phyloP scores from a whole-genome alignment of 345 rosid species.

The Cochlearia excelsa region DNA sequence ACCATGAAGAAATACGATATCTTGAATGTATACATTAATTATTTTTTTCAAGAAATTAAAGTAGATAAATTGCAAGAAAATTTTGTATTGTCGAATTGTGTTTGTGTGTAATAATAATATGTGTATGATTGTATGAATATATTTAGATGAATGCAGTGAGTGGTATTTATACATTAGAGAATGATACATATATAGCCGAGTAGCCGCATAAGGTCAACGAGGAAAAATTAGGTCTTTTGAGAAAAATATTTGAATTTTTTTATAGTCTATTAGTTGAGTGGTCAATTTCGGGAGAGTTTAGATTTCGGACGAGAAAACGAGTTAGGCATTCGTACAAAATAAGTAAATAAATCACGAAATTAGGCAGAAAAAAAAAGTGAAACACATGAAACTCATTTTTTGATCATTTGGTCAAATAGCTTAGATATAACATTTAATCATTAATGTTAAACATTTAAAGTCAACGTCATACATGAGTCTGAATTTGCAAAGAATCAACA shows the following conservation, averaged over 20 bases:
- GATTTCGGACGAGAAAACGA: constrained; percentile 17
- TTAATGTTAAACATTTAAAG: no score
- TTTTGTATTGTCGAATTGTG: neutral
- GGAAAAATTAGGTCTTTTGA: constrained; percentile 19
- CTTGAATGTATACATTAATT: constrained; percentile 33
- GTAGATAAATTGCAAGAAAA: constrained; percentile 2
- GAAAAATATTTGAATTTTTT: constrained; percentile 26
- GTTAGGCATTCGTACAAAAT: constrained; percentile 34
- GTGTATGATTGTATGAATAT: constrained; percentile 10
- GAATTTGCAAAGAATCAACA: no score
- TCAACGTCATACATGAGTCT: no score
- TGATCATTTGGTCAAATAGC: neutral
- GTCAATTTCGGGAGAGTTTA: constrained; percentile 31
- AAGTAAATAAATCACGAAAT: constrained; percentile 7
- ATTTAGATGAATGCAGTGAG: constrained; percentile 10
- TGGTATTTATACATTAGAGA: constrained; percentile 30
- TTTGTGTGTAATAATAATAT: neutral
- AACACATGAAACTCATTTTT: constrained; percentile 10
- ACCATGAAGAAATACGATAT: constrained; percentile 29
- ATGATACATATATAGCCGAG: neutral
- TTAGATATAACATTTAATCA: neutral
- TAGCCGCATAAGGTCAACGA: constrained; percentile 11
- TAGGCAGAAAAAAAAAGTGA: constrained; percentile 26
- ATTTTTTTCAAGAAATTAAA: constrained; percentile 1
- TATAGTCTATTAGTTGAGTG: constrained; percentile 34